Base-by-base conservation (phyloP, 2,329 filamentous ascomycete genomes). In the Fusarium sarcochroum region DNA sequence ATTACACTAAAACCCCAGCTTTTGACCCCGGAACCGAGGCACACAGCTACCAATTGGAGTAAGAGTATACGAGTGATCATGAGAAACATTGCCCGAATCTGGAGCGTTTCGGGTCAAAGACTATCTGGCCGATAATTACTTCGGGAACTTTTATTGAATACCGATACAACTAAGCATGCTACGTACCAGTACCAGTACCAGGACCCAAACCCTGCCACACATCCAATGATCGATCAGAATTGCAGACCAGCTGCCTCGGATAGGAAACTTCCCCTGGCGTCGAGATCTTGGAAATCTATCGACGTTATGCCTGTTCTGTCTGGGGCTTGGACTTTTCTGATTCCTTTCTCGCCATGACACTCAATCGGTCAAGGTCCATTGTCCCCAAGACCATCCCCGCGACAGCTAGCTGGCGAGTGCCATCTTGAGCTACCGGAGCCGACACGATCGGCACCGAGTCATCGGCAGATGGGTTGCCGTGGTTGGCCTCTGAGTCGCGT, bases 291-390 rank as follows among this genome's bases (percentile, higher is more conserved):
- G 21, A 25, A 34, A 38, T 20, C 7, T 13, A 21, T 56, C 3
- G n/a, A 15, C 53, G 30, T 45, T 56, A 51, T 47, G 44, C 62
- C 34, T 55, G 25, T 38, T 32, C 57, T 55, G 40, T 41, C 20
- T 44, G 27, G 13, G 34, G 32, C 20, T 45, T 55, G 25, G 45
- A 30, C 45, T 50, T 63, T 11, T 61, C 59, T 44, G 64, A 58
- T 34, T 49, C 47, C 25, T 58, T 30, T 50, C 73, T 71, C 20
- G 76, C 74, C 65, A 70, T 71, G 45, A 55, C 40, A 49, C 74
- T 78, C 51, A 79, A 57, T n/a, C 76, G 72, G 34, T 79, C 78
- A 34, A 79, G 62, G n/a, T 79, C 73, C 23, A 67, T 66, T 32
- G 73, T 72, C 32, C 75, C 77, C 64, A 78, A 42, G 18, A 72